Percentiles rank a stretch among this genome's conserved stretches.
These are phyloP conservation scores for Paraphoma chrysanthemicola DNA, from an alignment of 2,329 filamentous ascomycete species.

Conservation along the genomic window DNA sequence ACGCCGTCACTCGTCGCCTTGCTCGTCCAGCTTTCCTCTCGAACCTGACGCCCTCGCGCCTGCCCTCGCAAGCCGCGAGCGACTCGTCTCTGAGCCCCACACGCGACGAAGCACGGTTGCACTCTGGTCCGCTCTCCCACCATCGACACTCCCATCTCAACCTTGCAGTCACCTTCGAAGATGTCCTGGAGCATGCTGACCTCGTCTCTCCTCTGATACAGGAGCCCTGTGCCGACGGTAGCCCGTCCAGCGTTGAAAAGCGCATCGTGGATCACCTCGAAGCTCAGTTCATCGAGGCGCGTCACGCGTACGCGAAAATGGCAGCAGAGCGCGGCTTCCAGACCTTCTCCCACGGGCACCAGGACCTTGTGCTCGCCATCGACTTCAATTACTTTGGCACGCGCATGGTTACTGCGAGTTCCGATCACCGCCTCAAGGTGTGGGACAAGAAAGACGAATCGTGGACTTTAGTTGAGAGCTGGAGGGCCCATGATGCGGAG, in stretches of 20 bases:
- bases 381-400: conserved; percentile 93
- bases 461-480: conserved; percentile 85
- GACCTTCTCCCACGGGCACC: conserved; percentile 76
- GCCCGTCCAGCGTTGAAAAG: conserved; percentile 28
- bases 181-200: conserved; percentile 42
- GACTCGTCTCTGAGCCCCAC: conserved; percentile 46
- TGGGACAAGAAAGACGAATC: conserved; percentile 81
- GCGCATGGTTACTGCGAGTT: conserved; percentile 87
- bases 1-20: conserved; percentile 42
- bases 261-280: conserved; percentile 36
- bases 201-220: conserved; percentile 42
- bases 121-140: conserved; percentile 28
- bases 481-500: conserved; percentile 89
- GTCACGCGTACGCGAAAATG: conserved; percentile 42
- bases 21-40: conserved; percentile 43
- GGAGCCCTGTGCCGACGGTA: conserved; percentile 44
- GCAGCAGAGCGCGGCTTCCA: conserved; percentile 50
- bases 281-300: conserved; percentile 35
- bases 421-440: conserved; percentile 91
- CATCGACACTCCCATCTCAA: conserved; percentile 43
- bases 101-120: conserved; percentile 40
- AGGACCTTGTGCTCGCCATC: conserved; percentile 81
- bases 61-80: conserved; percentile 48
- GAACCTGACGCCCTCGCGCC: conserved; percentile 43
- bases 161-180: conserved; percentile 33